Percentiles rank a stretch among this genome's conserved stretches.
phyloP scores from a whole-genome alignment of 2,329 filamentous ascomycete genomes.

The Penicillium sp. region DNA sequence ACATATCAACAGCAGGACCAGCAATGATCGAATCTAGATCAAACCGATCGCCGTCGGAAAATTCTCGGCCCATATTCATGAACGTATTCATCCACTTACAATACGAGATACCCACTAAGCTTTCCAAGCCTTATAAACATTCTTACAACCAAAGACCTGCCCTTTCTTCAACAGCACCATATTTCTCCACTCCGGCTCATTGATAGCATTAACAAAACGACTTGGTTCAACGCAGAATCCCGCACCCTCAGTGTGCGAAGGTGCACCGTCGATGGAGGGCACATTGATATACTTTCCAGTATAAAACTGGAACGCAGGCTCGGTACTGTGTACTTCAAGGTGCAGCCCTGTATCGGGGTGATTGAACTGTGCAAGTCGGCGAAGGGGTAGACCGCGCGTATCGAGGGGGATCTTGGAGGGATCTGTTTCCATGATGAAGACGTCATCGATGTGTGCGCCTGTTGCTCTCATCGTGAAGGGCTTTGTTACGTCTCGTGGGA shows the following conservation, averaged over 20 bases:
- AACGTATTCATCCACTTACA: not conserved
- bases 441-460: slow-evolving; percentile 83
- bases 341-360: slow-evolving; percentile 77
- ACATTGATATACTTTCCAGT: slow-evolving; percentile 85
- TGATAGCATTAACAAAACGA: slow-evolving; percentile 86
- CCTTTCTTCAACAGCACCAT: slow-evolving; percentile 85
- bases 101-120: slow-evolving; percentile 30
- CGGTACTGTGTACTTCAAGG: slow-evolving; percentile 85
- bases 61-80: not conserved
- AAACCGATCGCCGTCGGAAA: too few species aligned
- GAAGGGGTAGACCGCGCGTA: slow-evolving; percentile 66
- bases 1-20: too few species aligned
- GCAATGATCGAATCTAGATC: too few species aligned
- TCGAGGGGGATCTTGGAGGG: slow-evolving; percentile 66
- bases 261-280: slow-evolving; percentile 62
- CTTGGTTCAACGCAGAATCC: slow-evolving; percentile 94
- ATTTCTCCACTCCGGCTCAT: slow-evolving; percentile 76
- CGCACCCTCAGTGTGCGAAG: slow-evolving; percentile 68
- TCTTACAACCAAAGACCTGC: slow-evolving; percentile 77
- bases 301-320: slow-evolving; percentile 97
- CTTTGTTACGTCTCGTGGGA: slow-evolving; percentile 64
- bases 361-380: slow-evolving; percentile 70
- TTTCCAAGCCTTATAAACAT: slow-evolving; percentile 85
- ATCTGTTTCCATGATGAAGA: slow-evolving; percentile 76
- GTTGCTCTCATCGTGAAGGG: slow-evolving; percentile 73